Conservation (phyloP, 352 stramenopile genomes). For the Phytopythium delawarense region DNA sequence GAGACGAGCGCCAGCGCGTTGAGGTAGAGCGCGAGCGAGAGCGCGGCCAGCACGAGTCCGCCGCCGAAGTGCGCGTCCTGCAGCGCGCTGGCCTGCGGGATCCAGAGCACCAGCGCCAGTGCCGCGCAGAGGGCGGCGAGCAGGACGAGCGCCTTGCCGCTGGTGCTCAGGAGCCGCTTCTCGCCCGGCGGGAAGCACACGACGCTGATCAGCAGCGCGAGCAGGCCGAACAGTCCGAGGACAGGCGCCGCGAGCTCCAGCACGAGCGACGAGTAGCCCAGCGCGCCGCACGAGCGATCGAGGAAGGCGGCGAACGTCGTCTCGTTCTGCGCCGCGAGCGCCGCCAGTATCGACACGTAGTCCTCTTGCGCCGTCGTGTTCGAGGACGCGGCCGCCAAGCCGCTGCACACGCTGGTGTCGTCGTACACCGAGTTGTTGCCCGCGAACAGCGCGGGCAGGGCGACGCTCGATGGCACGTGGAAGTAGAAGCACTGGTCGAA, state of each 20-base stretch:
- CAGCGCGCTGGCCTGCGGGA: slow-evolving; percentile 1
- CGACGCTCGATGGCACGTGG: neutral
- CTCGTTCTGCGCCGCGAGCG: slow-evolving; percentile 2
- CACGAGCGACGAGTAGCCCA: slow-evolving; percentile 2
- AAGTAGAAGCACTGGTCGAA: slow-evolving; percentile 11
- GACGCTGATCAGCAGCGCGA: neutral
- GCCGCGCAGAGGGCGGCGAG: neutral
- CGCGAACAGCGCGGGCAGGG: neutral
- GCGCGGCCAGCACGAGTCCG: neutral
- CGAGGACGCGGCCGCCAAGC: neutral
- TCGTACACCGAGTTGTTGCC: neutral
- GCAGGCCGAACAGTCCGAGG: neutral
- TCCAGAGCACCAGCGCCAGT: slow-evolving; percentile 4
- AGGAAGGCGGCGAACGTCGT: slow-evolving; percentile 3
- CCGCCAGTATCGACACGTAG: neutral
- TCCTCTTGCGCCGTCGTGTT: slow-evolving; percentile 1
- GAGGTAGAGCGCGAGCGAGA: slow-evolving; percentile 3
- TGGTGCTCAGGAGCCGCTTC: neutral
- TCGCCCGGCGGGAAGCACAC: neutral
- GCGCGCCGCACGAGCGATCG: slow-evolving; percentile 6
- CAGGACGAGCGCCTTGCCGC: neutral
- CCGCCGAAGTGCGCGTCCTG: slow-evolving; percentile 4
- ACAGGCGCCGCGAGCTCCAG: neutral
- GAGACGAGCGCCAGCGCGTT: slow-evolving; percentile 6
- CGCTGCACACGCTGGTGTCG: slow-evolving; percentile 4